Base-by-base conservation (phyloP, 441 rosid genomes). In the Theobroma grandiflorum region DNA sequence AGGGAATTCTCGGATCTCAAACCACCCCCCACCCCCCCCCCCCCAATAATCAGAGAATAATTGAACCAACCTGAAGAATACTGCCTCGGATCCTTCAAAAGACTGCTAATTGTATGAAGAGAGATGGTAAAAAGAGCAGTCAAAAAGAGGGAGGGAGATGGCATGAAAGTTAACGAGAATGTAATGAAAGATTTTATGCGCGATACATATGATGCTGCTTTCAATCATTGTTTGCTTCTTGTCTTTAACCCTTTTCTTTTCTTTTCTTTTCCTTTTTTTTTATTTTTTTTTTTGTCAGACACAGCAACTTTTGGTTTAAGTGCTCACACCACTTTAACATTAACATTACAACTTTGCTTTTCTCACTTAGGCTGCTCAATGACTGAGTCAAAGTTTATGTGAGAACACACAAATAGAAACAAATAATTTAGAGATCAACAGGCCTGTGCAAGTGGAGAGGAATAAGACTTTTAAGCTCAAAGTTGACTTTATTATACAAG, bases 1-100 rank as follows among this genome's bases (percentile, higher is more conserved):
- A 87, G 86, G 85, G 87, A 87, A 72, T 86, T 86, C 90, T 90
- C 82, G 88, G 94, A 92, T 90, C 93, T 82, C 83, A 78, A 86
- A 80, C 84, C 49, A 10, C 4, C n/a, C 11, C 84, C 81, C 82
- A 81, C 85, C 79, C 84, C 49, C 18, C 4, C n/a, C 11, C 84
- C 81, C 82, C 82, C 85, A 88, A 91, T 87, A 81, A 89, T 88
- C 82, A 83, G 77, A 79, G 73, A 82, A 89, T 92, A 78, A 89
- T 89, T 89, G 84, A 75, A 72, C 76, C 67, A 75, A 80, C 59
- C 76, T 40, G 49, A 75, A 74, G 26, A 65, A 43, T 43, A 53
- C 57, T 64, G 78, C 82, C 84, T 86, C 69, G 86, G 87, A 83
- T 88, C 86, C 89, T 80, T 81, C 86, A 85, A 78, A 72, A 80